Conservation (phyloP, 2,329 filamentous ascomycete species). For the Alternaria sp. region DNA sequence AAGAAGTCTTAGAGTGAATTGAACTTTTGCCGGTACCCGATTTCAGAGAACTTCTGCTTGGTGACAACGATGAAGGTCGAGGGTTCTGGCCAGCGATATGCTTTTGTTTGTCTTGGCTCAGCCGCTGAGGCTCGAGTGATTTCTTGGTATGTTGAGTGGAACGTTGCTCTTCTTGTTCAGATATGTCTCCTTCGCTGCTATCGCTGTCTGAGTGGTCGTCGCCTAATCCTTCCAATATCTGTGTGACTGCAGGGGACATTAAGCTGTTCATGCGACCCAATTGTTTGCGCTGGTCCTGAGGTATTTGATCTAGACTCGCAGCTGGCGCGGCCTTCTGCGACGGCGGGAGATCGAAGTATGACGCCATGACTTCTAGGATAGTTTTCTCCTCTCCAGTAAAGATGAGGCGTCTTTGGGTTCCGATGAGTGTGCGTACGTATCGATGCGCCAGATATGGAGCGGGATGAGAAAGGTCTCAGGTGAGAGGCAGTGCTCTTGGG, state of each 20-base stretch:
- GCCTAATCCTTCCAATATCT: conserved; percentile 39
- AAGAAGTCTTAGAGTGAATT: conserved; percentile 13
- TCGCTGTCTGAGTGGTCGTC: conserved; percentile 38
- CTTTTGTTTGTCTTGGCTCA: conserved; percentile 17
- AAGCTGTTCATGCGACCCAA: conserved; percentile 28
- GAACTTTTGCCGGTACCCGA: conserved; percentile 21
- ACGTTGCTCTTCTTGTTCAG: conserved; percentile 20
- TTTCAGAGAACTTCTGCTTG: conserved; percentile 21
- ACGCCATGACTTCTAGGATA: conserved; percentile 35
- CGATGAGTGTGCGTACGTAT: conserved; percentile 2
- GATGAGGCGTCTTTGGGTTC: conserved; percentile 3
- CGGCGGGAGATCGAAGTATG: conserved; percentile 45
- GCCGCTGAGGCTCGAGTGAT: conserved; percentile 11
- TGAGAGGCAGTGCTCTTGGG: conserved; percentile 23
- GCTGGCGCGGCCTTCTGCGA: conserved; percentile 27
- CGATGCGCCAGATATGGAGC: conserved; percentile 18
- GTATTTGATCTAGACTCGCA: conserved; percentile 18
- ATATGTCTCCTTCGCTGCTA: conserved; percentile 31
- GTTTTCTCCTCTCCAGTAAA: conserved; percentile 4
- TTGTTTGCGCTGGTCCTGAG: conserved; percentile 26
- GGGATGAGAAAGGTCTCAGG: conserved; percentile 8
- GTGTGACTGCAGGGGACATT: conserved; percentile 41
- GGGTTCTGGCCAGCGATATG: conserved; percentile 11
- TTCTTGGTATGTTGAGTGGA: conserved; percentile 15
- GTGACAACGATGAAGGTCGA: conserved; percentile 20